Base-by-base conservation (phyloP, 2,329 filamentous ascomycete genomes). In the Microsporum ferrugineum region DNA sequence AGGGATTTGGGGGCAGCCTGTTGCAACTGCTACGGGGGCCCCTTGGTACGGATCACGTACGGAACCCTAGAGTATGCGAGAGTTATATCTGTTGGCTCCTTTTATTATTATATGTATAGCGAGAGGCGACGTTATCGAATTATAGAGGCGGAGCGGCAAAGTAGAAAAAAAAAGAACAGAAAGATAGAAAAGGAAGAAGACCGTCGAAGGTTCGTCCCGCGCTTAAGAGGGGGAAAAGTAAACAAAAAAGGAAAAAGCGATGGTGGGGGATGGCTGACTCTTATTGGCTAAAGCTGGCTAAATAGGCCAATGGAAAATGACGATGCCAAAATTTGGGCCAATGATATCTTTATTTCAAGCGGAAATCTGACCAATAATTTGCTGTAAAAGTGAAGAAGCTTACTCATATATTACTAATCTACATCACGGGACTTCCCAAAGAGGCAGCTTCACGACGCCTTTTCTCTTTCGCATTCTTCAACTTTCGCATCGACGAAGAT, bases 201-300 rank as follows among this genome's bases (percentile, higher is more conserved):
- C 39, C 12, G 33, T 33, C 53, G 55, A 41, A 57, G 55, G 49
- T 53, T 53, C 49, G 29, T 53, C 49, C 49, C 49, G 49, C 49
- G 49, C 43, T 47, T 47, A 29, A 29, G 43, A 5, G 23, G 6
- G 43, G 43, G 43, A 23, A n/a, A 41, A 41, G 39, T 12, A 41
- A 41, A 17, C 17, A 47, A 47, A 43, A 14, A 43, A 47, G 8
- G 10, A 12, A 17, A n/a, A 1, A 1, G 17, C 2, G 17, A 2
- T 3, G 41, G 14, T 2, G 2, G 4, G 17, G 17, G 17, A 23
- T 23, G 17, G 17, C 17, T 23, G 17, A 1, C 17, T 23, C 17
- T 47, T 1, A 47, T 53, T 53, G 49, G 49, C 2, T 12, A 8
- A n/a, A 7, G 4, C 4, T 53, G 12, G 5, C n/a, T 12, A 53